Percentiles rank a stretch among this genome's conserved stretches.
Conservation (phyloP, 2,329 filamentous ascomycete species). For the Septoria linicola region DNA sequence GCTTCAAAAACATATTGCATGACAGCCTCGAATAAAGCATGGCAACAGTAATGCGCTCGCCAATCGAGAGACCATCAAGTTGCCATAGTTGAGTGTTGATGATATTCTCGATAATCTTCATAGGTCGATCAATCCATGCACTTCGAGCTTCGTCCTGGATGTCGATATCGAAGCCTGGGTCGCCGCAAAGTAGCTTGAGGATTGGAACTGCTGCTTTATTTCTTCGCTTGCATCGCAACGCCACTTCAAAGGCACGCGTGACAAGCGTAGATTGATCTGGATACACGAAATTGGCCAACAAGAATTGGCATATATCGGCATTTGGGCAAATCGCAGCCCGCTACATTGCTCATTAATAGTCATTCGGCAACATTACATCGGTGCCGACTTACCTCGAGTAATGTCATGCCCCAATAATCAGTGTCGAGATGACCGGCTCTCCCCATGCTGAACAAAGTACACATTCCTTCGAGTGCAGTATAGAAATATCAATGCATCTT, state of each 20-base stretch:
- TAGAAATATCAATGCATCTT: not conserved
- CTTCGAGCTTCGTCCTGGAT: not conserved
- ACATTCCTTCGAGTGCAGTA: not conserved
- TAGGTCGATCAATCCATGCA: not conserved
- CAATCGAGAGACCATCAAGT: too few relatives aligned
- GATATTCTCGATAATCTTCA: not conserved
- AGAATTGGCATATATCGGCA: not conserved
- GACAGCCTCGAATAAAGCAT: too few relatives aligned
- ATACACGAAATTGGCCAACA: not conserved
- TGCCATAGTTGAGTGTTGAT: too few relatives aligned
- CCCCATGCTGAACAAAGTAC: not conserved
- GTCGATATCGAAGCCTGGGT: constrained; percentile 52
- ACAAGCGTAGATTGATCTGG: not conserved
- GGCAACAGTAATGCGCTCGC: too few relatives aligned
- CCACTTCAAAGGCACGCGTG: not conserved
- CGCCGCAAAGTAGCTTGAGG: constrained; percentile 66
- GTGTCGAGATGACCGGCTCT: not conserved
- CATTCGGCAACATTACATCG: not conserved
- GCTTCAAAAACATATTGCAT: too few relatives aligned
- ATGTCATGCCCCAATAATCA: not conserved
- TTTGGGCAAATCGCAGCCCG: not conserved
- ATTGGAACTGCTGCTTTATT: constrained; percentile 49
- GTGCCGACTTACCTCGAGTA: not conserved
- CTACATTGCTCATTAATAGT: not conserved
- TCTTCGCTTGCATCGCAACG: constrained; percentile 48